Evolutionary conservation across 345 rosid species (phyloP), one percentile per base, ranked within the genome.

Genomic region (Chamaenerion angustifolium): DNA sequence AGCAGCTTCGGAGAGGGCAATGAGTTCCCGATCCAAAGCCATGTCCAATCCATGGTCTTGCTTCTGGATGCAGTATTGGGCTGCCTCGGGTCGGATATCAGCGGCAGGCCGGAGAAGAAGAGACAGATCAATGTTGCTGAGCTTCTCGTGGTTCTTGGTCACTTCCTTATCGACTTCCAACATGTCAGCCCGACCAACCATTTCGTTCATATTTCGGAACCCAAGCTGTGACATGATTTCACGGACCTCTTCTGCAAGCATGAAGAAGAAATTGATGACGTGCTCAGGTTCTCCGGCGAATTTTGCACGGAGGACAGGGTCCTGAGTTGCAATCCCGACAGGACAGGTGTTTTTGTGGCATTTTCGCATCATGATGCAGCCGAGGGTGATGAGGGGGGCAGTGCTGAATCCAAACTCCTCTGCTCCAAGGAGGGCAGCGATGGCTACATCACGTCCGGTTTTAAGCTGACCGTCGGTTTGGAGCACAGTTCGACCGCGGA

Each of bases 361-460:
- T 66, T 93, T 93, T 57, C 95, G 72, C 99, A 93, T 93, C 99
- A 93, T 93, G 70, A 93, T 88, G 70, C 99, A 93, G 43, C 99
- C 99, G 2, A 93, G 95, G 4, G 99, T 88, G 53, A 93, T 93
- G 42, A 93, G 94, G 37, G 99, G 99, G 11, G 99, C 99, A 42
- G 99, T 93, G 74, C 99, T 93, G 58, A 93, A 93, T 51, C 99
- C 99, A 64, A 93, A 93, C 64, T 93, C 99, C 76, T 93, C 99
- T 8, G 99, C 99, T 51, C 99, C 99, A 23, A 93, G 97, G 64
- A 93, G 99, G 0, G 99, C 88, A 9, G 99, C 99, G 46, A 93
- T 62, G 45, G 95, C 99, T 56, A 93, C 99, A 60, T 93, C 99
- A 59, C 94, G 83, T 46, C 99, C 99, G 45, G 99, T 93, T 78